phyloP scores from a whole-genome alignment of 2,329 filamentous ascomycete genomes.

The Paecilomyces dactylethromorphus region DNA sequence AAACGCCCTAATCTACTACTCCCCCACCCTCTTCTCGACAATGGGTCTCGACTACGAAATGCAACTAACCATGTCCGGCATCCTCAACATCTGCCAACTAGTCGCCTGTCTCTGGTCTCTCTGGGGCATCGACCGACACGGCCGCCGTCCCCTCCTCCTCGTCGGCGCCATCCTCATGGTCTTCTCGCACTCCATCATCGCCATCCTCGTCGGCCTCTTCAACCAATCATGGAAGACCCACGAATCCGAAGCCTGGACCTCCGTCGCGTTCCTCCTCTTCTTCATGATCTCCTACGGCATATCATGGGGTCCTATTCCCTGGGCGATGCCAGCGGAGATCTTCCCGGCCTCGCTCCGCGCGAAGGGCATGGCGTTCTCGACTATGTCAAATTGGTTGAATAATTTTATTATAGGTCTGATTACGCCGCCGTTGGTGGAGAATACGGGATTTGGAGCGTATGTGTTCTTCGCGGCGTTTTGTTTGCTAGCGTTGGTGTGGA shows the following conservation, averaged over 20 bases:
- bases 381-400: slow-evolving; percentile 30
- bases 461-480: slow-evolving; percentile 36
- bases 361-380: slow-evolving; percentile 26
- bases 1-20: slow-evolving; percentile 46
- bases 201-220: slow-evolving; percentile 14
- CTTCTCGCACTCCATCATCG: slow-evolving; percentile 23
- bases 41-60: background rate
- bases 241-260: background rate
- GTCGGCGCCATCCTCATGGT: slow-evolving; percentile 23
- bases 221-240: slow-evolving; percentile 16
- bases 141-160: slow-evolving; percentile 21
- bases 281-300: slow-evolving; percentile 16
- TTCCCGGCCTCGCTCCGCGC: background rate
- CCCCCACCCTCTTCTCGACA: slow-evolving; percentile 28
- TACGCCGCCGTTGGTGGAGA: slow-evolving; percentile 54
- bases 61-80: slow-evolving; percentile 9
- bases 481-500: slow-evolving; percentile 40
- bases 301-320: background rate
- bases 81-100: slow-evolving; percentile 30
- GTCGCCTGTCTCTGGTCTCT: slow-evolving; percentile 21
- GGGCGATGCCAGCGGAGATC: slow-evolving; percentile 1
- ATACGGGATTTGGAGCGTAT: slow-evolving; percentile 44
- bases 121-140: slow-evolving; percentile 24
- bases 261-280: background rate
- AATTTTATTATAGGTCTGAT: slow-evolving; percentile 49